Evolutionary conservation across 176 grass and related monocot genomes (phyloP).

Genomic region (Rhynchospora breviuscula): DNA sequence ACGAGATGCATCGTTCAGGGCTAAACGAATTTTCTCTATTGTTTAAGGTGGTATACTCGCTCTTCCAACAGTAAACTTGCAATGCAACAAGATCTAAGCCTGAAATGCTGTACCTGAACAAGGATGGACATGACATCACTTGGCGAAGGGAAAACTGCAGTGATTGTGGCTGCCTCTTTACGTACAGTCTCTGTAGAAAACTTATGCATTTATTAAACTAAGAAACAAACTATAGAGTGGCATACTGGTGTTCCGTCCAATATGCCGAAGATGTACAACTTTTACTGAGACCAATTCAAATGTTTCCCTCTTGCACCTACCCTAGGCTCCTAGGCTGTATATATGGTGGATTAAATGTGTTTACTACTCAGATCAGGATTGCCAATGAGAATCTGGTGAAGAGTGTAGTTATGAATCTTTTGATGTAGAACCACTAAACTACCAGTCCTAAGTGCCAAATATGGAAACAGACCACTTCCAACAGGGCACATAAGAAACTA

Average conservation of each 20-base stretch:
- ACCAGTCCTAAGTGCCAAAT: not conserved
- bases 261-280: not conserved
- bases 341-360: not conserved
- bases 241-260: not conserved
- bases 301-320: not conserved
- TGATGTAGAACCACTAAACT: not conserved
- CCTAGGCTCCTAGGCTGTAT: not conserved
- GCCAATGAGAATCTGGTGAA: not conserved
- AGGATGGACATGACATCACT: slow-evolving; percentile 99
- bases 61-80: not conserved
- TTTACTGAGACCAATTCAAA: slow-evolving; percentile 14
- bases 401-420: not conserved
- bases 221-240: not conserved
- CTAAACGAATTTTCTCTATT: not conserved
- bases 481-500: not conserved
- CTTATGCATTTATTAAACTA: slow-evolving; percentile 21
- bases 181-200: slow-evolving; percentile 73
- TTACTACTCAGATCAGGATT: not conserved
- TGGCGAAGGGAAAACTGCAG: slow-evolving; percentile 91
- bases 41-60: not conserved
- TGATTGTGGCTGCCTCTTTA: slow-evolving; percentile 90
- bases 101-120: slow-evolving; percentile 63
- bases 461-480: not conserved
- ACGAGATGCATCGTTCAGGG: too few relatives aligned
- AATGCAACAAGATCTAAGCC: slow-evolving; percentile 3